phyloP scores from a whole-genome alignment of 2,329 filamentous ascomycete species.

The Neurospora sp. region DNA sequence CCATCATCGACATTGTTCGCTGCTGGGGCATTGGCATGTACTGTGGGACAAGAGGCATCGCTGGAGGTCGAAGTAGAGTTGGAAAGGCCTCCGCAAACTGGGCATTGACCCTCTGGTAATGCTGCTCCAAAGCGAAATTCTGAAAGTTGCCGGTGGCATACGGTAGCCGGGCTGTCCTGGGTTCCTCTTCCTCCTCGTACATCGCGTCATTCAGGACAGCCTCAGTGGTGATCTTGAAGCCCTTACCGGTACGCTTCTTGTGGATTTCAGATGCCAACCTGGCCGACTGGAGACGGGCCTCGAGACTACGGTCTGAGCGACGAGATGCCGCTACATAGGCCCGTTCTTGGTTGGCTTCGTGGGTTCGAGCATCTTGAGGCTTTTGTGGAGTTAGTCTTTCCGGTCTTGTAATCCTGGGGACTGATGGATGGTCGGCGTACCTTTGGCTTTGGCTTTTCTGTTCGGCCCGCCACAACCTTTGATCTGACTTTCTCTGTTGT shows the following conservation, averaged over 20 bases:
- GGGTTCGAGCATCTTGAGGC: slow-evolving; percentile 55
- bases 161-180: neutral
- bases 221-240: slow-evolving; percentile 70
- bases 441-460: neutral
- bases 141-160: neutral
- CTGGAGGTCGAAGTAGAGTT: neutral
- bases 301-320: slow-evolving; percentile 74
- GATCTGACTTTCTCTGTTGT: neutral
- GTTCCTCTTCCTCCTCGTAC: slow-evolving; percentile 92
- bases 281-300: slow-evolving; percentile 81
- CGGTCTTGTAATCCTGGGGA: neutral
- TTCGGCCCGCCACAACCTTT: neutral
- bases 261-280: slow-evolving; percentile 83
- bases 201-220: slow-evolving; percentile 88
- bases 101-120: neutral
- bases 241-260: slow-evolving; percentile 75
- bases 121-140: neutral
- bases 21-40: neutral
- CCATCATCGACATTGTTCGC: neutral
- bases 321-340: slow-evolving; percentile 89
- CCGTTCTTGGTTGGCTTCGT: slow-evolving; percentile 75
- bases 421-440: neutral
- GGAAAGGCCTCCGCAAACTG: neutral
- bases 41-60: neutral
- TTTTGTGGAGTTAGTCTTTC: slow-evolving; percentile 21